A percentile compares a stretch with the other conserved stretches of the same genome.
These are phyloP conservation scores for Mycothermus thermophilus DNA, from an alignment of 495 filamentous ascomycete genomes.

Conservation along the genomic window DNA sequence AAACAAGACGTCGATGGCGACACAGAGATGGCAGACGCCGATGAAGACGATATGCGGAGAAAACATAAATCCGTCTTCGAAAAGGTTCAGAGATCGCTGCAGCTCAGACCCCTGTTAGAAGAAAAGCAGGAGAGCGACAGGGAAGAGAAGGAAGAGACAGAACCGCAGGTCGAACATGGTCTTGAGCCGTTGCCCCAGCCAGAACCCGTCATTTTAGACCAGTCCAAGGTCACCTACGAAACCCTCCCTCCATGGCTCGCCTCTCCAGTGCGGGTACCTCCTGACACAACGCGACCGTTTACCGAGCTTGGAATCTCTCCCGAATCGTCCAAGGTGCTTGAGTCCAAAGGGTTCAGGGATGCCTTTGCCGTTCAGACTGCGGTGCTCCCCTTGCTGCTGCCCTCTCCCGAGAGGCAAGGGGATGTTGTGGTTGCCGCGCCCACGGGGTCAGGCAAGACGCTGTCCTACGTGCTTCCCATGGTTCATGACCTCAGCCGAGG, in stretches of 20 bases:
- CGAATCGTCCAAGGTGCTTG: constrained; percentile 37
- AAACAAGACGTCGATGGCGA: constrained; percentile 8
- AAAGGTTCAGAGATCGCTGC: constrained; percentile 35
- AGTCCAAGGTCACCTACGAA: constrained; percentile 37
- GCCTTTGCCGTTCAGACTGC: constrained; percentile 79
- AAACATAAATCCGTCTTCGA: constrained; percentile 33
- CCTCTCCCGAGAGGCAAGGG: constrained; percentile 40
- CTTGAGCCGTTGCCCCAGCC: constrained; percentile 71
- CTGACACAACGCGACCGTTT: constrained; percentile 46
- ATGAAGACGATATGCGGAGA: constrained; percentile 15
- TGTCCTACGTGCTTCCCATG: constrained; percentile 81
- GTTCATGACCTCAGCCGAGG: constrained; percentile 53
- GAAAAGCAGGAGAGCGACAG: constrained; percentile 18
- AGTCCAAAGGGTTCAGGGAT: constrained; percentile 49
- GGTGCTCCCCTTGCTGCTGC: constrained; percentile 63
- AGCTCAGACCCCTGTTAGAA: constrained; percentile 8
- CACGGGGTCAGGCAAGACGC: constrained; percentile 87
- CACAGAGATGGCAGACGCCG: constrained; percentile 7
- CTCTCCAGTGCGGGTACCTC: constrained; percentile 50
- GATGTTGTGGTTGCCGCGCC: constrained; percentile 81
- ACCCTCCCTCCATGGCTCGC: constrained; percentile 61
- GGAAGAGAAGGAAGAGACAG: constrained; percentile 13
- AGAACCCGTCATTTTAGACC: constrained; percentile 39
- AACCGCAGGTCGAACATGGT: constrained; percentile 42
- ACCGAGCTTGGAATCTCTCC: constrained; percentile 38